Conservation (phyloP, 179 eudicot genomes). For the Vitellaria paradoxa region DNA sequence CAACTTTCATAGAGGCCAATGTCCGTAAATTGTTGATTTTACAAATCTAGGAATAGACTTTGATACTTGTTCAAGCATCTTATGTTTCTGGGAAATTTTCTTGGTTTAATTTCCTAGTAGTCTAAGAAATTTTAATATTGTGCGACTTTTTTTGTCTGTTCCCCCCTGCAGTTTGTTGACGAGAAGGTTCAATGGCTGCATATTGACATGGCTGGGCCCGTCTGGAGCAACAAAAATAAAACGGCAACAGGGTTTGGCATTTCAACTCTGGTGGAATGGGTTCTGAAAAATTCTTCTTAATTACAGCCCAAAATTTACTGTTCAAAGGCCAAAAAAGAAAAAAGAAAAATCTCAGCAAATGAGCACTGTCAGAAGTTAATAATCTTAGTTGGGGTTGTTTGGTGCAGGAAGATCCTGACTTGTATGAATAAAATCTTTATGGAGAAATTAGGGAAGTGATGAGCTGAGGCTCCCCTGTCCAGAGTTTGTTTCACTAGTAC, state of each 20-base stretch:
- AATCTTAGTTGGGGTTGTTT: neutral
- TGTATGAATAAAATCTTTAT: neutral
- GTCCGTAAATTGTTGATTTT: neutral
- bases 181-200: slow-evolving; percentile 96
- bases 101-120: too few relatives aligned
- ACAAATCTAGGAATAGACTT: neutral
- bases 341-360: neutral
- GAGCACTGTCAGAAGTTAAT: neutral
- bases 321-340: neutral
- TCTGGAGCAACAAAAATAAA: slow-evolving; percentile 79
- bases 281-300: slow-evolving; percentile 65
- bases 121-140: too few relatives aligned
- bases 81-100: neutral
- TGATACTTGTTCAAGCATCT: neutral
- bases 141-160: too few relatives aligned
- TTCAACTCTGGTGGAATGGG: slow-evolving; percentile 93
- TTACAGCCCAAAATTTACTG: neutral
- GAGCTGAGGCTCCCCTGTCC: neutral
- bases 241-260: slow-evolving; percentile 84
- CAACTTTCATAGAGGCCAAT: too few relatives aligned
- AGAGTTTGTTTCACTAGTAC: neutral
- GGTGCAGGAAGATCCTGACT: neutral
- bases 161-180: slow-evolving; percentile 68
- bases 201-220: slow-evolving; percentile 95
- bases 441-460: neutral